Conservation (phyloP, 257 asterid genomes). For the Gynochthodes officinalis region DNA sequence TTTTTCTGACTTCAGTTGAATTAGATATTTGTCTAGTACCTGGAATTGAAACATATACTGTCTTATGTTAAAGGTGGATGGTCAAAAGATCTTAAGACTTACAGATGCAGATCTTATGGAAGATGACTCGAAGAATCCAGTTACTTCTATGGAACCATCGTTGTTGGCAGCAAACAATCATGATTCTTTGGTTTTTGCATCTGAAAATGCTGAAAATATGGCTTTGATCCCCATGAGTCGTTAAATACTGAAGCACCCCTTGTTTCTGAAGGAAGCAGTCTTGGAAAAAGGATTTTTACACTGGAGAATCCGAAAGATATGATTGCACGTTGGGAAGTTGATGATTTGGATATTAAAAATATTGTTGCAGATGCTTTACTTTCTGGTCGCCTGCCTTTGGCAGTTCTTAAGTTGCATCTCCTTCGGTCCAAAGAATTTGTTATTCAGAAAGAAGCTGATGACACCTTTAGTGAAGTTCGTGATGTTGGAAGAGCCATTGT, state of each 20-base stretch:
- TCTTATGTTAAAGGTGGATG: constrained; percentile 46
- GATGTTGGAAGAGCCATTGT: constrained; percentile 81
- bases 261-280: constrained; percentile 50
- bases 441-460: constrained; percentile 59
- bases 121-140: constrained; percentile 49
- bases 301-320: constrained; percentile 83
- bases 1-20: constrained; percentile 24
- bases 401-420: constrained; percentile 92
- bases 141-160: constrained; percentile 42
- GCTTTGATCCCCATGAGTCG: constrained; percentile 62
- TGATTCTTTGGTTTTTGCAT: constrained; percentile 35
- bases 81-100: constrained; percentile 34
- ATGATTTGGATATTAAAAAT: constrained; percentile 70
- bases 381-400: constrained; percentile 95
- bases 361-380: constrained; percentile 88
- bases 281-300: constrained; percentile 36
- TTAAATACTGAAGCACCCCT: constrained; percentile 39
- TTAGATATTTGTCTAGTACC: constrained; percentile 13
- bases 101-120: constrained; percentile 38
- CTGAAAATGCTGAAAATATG: constrained; percentile 49
- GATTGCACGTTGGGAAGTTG: constrained; percentile 93
- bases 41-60: constrained; percentile 10
- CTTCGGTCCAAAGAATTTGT: constrained; percentile 51
- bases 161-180: constrained; percentile 34
- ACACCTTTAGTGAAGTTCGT: constrained; percentile 82